Conservation (phyloP, 352 stramenopile species). For the Pythium biforme region DNA sequence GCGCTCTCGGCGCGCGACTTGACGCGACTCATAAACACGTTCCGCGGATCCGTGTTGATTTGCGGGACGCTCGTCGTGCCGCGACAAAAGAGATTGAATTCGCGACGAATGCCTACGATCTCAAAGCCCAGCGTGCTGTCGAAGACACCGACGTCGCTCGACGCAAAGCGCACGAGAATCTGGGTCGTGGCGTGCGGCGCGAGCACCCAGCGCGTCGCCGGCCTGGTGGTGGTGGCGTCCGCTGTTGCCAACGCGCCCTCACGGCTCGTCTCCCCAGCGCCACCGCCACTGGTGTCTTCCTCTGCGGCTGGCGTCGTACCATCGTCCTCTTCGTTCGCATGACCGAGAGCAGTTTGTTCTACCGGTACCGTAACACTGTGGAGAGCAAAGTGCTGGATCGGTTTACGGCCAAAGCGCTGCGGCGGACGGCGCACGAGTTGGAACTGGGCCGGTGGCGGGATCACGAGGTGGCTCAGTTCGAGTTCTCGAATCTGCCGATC, state of each 20-base stretch:
- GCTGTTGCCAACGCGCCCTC: neutral
- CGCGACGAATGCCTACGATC: constrained; percentile 81
- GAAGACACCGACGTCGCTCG: constrained; percentile 71
- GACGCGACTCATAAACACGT: constrained; percentile 94
- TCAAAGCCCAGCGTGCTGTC: constrained; percentile 90
- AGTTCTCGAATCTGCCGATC: constrained; percentile 71
- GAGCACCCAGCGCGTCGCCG: constrained; percentile 80
- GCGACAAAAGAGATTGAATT: constrained; percentile 82
- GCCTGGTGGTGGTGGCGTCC: neutral
- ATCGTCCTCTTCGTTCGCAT: neutral
- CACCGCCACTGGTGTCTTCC: neutral
- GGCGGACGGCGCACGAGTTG: constrained; percentile 77
- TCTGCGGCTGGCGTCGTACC: neutral
- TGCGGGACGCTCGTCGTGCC: constrained; percentile 85
- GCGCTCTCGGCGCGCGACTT: constrained; percentile 69
- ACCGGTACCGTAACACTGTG: neutral
- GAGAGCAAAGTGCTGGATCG: constrained; percentile 60
- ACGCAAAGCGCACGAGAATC: constrained; percentile 84
- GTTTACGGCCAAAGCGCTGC: constrained; percentile 59
- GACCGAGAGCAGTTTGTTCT: neutral
- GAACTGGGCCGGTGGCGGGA: constrained; percentile 64
- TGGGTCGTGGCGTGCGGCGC: constrained; percentile 47
- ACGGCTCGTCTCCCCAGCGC: neutral
- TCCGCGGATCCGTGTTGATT: constrained; percentile 92
- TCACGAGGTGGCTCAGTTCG: constrained; percentile 49